These are phyloP conservation scores for Flaveria robusta DNA, from an alignment of 129 eudicot species.

Conservation along the genomic window DNA sequence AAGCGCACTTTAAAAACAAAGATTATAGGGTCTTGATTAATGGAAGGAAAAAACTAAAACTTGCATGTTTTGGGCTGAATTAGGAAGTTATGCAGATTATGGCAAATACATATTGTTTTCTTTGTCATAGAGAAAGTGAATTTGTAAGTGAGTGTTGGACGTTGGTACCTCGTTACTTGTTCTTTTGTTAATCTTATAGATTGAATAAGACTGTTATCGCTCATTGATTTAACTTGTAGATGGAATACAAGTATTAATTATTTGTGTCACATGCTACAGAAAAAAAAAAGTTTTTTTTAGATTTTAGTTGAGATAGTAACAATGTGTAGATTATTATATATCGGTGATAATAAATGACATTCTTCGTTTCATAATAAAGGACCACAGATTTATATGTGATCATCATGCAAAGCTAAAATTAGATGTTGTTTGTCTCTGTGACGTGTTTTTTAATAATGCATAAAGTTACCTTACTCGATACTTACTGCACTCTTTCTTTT, in stretches of 20 bases:
- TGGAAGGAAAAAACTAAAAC: background rate
- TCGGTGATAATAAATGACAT: background rate
- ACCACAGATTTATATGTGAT: background rate
- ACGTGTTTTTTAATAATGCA: background rate
- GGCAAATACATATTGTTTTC: conserved; percentile 14
- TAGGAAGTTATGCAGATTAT: background rate
- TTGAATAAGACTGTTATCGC: background rate
- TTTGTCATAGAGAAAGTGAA: background rate
- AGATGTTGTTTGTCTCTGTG: background rate
- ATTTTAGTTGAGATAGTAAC: background rate
- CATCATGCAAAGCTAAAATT: background rate
- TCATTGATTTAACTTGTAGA: background rate
- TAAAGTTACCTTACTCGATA: background rate
- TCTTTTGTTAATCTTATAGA: background rate
- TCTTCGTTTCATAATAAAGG: background rate
- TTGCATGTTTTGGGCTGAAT: conserved; percentile 5
- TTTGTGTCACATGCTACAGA: too few relatives aligned
- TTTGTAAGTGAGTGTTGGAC: background rate
- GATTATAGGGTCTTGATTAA: background rate
- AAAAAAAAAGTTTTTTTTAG: background rate
- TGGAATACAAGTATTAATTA: background rate
- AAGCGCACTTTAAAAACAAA: background rate
- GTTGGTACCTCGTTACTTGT: background rate
- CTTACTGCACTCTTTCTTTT: background rate
- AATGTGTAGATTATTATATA: background rate